Evolutionary conservation across 1,284 basidiomycete genomes (phyloP).

Genomic region (Heterobasidion irregulare): DNA sequence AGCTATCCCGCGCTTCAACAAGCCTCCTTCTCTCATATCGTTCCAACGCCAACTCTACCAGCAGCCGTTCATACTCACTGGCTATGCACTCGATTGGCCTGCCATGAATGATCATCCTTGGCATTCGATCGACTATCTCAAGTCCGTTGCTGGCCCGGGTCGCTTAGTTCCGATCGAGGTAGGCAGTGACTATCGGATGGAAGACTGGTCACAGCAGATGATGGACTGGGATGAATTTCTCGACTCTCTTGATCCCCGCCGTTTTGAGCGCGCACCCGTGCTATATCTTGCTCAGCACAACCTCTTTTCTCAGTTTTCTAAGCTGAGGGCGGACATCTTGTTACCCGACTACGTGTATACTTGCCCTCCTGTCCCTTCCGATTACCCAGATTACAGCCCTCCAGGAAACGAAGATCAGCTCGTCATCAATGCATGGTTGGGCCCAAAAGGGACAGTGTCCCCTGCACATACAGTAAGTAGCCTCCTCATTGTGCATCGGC

Average conservation of each 20-base stretch:
- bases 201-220: conserved; percentile 79
- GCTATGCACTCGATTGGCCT: conserved; percentile 59
- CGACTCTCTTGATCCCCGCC: conserved; percentile 29
- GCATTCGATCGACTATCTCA: conserved; percentile 63
- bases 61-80: conserved; percentile 68
- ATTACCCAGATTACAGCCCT: conserved; percentile 48
- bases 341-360: conserved; percentile 87
- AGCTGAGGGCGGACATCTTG: conserved; percentile 64
- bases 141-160: conserved; percentile 60
- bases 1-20: conserved; percentile 26
- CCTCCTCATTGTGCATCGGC: background rate
- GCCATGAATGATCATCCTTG: conserved; percentile 64
- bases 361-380: conserved; percentile 36
- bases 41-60: conserved; percentile 33
- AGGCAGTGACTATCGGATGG: conserved; percentile 75
- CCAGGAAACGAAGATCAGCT: conserved; percentile 65
- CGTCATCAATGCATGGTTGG: conserved; percentile 85
- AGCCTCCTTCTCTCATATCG: conserved; percentile 45
- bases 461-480: conserved; percentile 85
- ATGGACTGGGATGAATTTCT: conserved; percentile 77
- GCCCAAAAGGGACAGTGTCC: conserved; percentile 67
- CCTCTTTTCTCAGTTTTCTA: conserved; percentile 80
- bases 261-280: conserved; percentile 19
- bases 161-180: conserved; percentile 88
- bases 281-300: conserved; percentile 92